phyloP scores from a whole-genome alignment of 73 alveolate species.

The Symbiodinium pilosum region DNA sequence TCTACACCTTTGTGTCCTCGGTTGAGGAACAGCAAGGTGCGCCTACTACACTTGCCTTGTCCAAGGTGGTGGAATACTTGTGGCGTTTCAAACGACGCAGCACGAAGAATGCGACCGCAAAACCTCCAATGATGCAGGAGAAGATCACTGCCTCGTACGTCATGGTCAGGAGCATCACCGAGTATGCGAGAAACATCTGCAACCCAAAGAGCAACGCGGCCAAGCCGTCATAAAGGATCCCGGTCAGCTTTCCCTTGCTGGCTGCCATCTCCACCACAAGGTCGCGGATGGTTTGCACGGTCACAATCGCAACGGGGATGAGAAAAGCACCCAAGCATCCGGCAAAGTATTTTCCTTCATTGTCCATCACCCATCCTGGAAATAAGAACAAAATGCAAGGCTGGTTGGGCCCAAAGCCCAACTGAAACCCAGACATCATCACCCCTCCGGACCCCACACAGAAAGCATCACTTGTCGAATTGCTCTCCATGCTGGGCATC shows the following conservation, averaged over 20 bases:
- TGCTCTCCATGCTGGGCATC: background rate
- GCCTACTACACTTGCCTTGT: background rate
- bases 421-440: conserved; percentile 6
- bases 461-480: background rate
- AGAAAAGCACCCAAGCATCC: background rate
- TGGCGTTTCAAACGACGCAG: background rate
- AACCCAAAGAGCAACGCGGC: background rate
- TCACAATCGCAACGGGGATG: background rate
- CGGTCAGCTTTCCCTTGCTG: background rate
- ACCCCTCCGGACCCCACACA: background rate
- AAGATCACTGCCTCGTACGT: background rate
- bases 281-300: background rate
- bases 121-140: background rate
- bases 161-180: background rate
- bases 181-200: background rate
- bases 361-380: background rate
- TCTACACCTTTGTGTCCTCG: background rate
- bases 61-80: background rate
- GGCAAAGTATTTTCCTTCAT: background rate
- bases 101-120: background rate
- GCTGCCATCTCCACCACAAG: background rate
- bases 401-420: background rate
- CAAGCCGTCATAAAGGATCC: background rate
- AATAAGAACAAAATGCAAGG: background rate
- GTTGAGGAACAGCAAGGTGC: background rate